A percentile compares a stretch with the other conserved stretches of the same genome.
Evolutionary conservation across 768 basidiomycete species (phyloP).

Genomic region (Paxillus ammoniavirescens): DNA sequence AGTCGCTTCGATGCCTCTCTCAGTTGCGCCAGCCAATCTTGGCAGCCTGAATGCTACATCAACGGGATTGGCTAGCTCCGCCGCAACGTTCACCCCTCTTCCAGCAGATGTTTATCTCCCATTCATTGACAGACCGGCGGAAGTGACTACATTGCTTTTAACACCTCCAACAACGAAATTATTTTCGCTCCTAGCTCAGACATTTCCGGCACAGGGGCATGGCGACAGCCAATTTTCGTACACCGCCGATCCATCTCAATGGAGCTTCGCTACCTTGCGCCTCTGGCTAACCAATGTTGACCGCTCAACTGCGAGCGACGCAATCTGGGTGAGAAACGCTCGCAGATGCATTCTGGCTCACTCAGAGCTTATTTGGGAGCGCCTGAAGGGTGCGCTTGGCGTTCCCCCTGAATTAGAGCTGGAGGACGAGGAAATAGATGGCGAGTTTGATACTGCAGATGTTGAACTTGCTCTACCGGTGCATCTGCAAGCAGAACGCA

Average conservation of each 20-base stretch:
- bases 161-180: slow-evolving; percentile 66
- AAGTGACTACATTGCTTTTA: slow-evolving; percentile 68
- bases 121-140: slow-evolving; percentile 78
- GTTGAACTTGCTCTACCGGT: neutral
- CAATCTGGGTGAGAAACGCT: slow-evolving; percentile 67
- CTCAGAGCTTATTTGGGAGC: slow-evolving; percentile 89
- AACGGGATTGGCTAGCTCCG: slow-evolving; percentile 24
- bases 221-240: slow-evolving; percentile 33
- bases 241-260: slow-evolving; percentile 58
- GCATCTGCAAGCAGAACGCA: neutral
- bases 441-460: neutral
- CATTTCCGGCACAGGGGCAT: slow-evolving; percentile 43
- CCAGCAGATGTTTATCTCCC: slow-evolving; percentile 80
- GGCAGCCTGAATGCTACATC: neutral
- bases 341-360: slow-evolving; percentile 75
- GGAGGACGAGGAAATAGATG: slow-evolving; percentile 37
- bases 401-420: slow-evolving; percentile 82
- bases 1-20: slow-evolving; percentile 13
- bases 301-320: slow-evolving; percentile 63
- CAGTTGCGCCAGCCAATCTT: slow-evolving; percentile 11
- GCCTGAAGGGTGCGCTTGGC: slow-evolving; percentile 83
- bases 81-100: slow-evolving; percentile 70
- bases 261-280: slow-evolving; percentile 72
- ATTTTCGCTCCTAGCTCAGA: slow-evolving; percentile 71
- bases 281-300: slow-evolving; percentile 65